phyloP scores from a whole-genome alignment of 345 rosid genomes.

The Pelargonium nanum region DNA sequence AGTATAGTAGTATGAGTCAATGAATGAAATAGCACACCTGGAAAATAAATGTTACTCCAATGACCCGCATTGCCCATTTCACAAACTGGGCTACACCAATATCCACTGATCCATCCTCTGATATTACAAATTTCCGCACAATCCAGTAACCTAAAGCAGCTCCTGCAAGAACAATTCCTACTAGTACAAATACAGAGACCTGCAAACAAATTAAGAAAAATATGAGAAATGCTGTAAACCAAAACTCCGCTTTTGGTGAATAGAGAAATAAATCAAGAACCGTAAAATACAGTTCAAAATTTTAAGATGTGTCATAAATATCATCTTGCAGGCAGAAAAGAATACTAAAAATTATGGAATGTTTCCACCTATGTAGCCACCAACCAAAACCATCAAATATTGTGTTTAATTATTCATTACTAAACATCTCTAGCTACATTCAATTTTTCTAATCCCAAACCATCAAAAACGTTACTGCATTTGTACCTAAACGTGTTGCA shows the following conservation, averaged over 20 bases:
- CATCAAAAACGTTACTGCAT: too few species aligned
- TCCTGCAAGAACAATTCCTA: constrained; percentile 66
- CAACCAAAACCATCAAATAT: too few species aligned
- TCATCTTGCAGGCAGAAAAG: too few species aligned
- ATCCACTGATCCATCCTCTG: constrained; percentile 75
- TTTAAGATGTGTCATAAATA: too few species aligned
- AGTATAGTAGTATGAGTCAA: background rate
- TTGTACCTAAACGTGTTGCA: too few species aligned
- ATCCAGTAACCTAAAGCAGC: constrained; percentile 95
- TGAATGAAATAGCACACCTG: constrained; percentile 38
- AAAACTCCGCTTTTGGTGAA: background rate
- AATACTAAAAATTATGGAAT: too few species aligned
- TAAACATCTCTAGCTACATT: too few species aligned
- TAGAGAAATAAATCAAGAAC: too few species aligned
- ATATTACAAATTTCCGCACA: constrained; percentile 71
- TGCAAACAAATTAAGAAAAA: constrained; percentile 14
- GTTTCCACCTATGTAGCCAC: too few species aligned
- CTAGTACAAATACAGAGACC: constrained; percentile 56
- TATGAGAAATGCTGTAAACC: background rate
- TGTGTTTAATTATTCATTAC: too few species aligned
- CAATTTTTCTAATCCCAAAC: too few species aligned
- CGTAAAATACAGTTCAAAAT: too few species aligned
- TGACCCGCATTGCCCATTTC: constrained; percentile 79
- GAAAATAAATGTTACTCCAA: constrained; percentile 60
- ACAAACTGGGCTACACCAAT: constrained; percentile 73